Conservation (phyloP, 345 rosid species). For the Pugionium cornutum region DNA sequence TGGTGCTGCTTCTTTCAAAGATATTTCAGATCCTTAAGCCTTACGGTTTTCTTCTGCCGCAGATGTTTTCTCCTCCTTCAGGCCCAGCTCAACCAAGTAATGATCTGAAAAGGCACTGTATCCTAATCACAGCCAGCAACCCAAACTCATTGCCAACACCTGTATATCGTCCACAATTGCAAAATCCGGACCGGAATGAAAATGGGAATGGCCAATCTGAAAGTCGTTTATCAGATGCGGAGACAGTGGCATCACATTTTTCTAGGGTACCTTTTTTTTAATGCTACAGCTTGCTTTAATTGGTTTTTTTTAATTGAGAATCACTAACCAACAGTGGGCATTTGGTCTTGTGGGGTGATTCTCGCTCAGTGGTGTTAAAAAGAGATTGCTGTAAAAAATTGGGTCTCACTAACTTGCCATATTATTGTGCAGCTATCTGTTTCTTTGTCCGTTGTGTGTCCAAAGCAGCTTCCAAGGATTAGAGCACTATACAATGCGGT, state of each 20-base stretch:
- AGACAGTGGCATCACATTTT: conserved; percentile 78
- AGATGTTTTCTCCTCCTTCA: conserved; percentile 81
- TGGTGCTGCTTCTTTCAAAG: conserved; percentile 22
- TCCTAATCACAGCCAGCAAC: conserved; percentile 89
- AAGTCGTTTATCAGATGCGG: conserved; percentile 84
- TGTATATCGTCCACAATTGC: conserved; percentile 75
- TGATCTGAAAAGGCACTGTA: conserved; percentile 82
- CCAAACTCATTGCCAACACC: conserved; percentile 92
- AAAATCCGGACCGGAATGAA: conserved; percentile 62
- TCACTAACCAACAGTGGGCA: conserved; percentile 24
- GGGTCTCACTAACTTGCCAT: conserved; percentile 37
- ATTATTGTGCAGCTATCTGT: conserved; percentile 64
- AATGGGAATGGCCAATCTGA: conserved; percentile 59
- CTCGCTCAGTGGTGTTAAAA: no score
- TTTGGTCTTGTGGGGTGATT: no score
- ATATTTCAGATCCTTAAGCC: conserved; percentile 22
- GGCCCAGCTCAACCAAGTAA: conserved; percentile 64
- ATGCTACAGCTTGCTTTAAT: not conserved
- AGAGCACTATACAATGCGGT: conserved; percentile 79
- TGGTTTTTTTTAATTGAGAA: conserved; percentile 8
- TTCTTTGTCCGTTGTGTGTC: conserved; percentile 87
- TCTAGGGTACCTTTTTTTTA: conserved; percentile 50
- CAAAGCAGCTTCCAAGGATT: conserved; percentile 86
- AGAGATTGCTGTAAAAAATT: not conserved
- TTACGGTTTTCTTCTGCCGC: conserved; percentile 36